A percentile compares a stretch with the other conserved stretches of the same genome.
Evolutionary conservation across 345 rosid genomes (phyloP).

Genomic region (Garcia nutans): DNA sequence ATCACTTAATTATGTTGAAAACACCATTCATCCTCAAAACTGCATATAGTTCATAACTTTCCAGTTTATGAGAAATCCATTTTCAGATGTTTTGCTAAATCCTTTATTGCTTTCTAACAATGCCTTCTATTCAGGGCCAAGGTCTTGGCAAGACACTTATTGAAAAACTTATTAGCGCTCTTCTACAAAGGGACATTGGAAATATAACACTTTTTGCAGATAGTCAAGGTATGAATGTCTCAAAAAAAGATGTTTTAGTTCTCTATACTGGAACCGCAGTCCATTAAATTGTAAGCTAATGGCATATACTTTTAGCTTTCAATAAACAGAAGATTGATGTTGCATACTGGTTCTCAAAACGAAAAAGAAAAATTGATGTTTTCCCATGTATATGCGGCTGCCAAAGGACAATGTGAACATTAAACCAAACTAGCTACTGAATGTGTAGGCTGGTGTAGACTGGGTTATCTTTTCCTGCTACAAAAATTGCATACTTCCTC

Average conservation of each 20-base stretch:
- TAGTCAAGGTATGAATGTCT: constrained; percentile 65
- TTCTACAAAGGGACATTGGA: constrained; percentile 90
- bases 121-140: constrained; percentile 61
- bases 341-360: background rate
- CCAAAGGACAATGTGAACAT: too few relatives aligned
- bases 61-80: background rate
- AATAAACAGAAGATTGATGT: background rate
- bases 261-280: background rate
- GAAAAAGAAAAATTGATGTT: background rate
- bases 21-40: too few relatives aligned
- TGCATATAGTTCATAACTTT: background rate
- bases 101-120: constrained; percentile 10
- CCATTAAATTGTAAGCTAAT: background rate
- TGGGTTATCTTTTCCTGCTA: too few relatives aligned
- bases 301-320: background rate
- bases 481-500: background rate
- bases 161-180: constrained; percentile 79
- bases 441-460: too few relatives aligned
- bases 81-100: background rate
- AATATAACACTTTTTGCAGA: constrained; percentile 97
- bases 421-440: too few relatives aligned
- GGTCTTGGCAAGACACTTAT: constrained; percentile 93
- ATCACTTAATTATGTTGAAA: background rate
- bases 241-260: background rate
- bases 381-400: background rate